A percentile compares a stretch with the other conserved stretches of the same genome.
Evolutionary conservation across 305 asterid genomes (phyloP).

Genomic region (Plantago coronopus): DNA sequence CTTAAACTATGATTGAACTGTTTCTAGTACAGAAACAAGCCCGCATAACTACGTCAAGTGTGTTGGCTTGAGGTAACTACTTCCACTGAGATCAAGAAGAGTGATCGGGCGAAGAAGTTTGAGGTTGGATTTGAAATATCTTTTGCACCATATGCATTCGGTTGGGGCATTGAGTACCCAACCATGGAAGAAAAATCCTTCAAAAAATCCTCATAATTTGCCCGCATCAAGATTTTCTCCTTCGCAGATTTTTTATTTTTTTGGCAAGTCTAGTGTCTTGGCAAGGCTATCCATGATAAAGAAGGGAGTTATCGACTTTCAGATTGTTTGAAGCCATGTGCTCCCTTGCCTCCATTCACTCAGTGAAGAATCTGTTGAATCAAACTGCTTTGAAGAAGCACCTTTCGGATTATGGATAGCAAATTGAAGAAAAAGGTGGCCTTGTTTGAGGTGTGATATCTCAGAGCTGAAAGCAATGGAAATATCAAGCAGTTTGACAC

Average conservation of each 20-base stretch:
- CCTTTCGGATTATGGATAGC: constrained; percentile 35
- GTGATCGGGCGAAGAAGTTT: not conserved
- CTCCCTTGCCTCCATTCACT: constrained; percentile 54
- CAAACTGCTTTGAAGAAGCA: constrained; percentile 31
- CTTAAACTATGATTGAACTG: too few relatives aligned
- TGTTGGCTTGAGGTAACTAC: constrained; percentile 8
- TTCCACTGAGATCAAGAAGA: not conserved
- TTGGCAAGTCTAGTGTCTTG: constrained; percentile 48
- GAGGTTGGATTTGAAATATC: constrained; percentile 1
- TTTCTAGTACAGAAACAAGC: not conserved
- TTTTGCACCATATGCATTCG: not conserved
- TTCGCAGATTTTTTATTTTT: constrained; percentile 53
- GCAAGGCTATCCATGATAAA: constrained; percentile 42
- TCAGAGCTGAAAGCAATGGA: constrained; percentile 60
- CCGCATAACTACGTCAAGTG: not conserved
- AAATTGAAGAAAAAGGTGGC: constrained; percentile 47
- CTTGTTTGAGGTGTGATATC: constrained; percentile 48
- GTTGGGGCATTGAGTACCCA: not conserved
- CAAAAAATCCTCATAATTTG: too few relatives aligned
- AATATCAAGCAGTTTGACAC: constrained; percentile 56
- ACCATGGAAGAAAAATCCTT: too few relatives aligned
- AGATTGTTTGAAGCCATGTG: constrained; percentile 40
- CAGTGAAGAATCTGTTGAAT: constrained; percentile 38
- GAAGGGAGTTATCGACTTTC: constrained; percentile 43
- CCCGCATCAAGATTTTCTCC: constrained; percentile 60